These are phyloP conservation scores for Lodderomyces margitis DNA, from an alignment of 1,139 yeast species.

Conservation along the genomic window DNA sequence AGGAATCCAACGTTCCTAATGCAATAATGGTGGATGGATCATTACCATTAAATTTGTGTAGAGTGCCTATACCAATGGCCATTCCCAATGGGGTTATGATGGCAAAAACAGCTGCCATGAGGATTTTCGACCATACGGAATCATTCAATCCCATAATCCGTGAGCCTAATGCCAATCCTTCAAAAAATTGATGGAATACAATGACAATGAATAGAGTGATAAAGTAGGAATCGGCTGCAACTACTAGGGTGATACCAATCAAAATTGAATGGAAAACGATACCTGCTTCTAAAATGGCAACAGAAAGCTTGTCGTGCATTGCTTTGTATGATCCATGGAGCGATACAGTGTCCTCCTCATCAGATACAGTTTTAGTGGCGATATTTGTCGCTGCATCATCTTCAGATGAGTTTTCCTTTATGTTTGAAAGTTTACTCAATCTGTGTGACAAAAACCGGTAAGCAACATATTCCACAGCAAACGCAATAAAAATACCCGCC, in stretches of 20 bases:
- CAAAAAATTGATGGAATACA: slow-evolving; percentile 42
- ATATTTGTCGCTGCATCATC: slow-evolving; percentile 5
- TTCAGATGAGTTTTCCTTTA: slow-evolving; percentile 3
- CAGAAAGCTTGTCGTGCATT: slow-evolving; percentile 15
- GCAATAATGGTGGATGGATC: slow-evolving; percentile 30
- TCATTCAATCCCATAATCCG: slow-evolving; percentile 35
- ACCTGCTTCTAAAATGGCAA: slow-evolving; percentile 39
- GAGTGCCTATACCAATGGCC: slow-evolving; percentile 37
- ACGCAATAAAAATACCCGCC: slow-evolving; percentile 33
- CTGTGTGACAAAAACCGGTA: slow-evolving; percentile 18
- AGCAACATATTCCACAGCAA: slow-evolving; percentile 29
- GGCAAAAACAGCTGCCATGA: slow-evolving; percentile 29
- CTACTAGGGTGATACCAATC: slow-evolving; percentile 38
- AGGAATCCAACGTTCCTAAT: slow-evolving; percentile 32
- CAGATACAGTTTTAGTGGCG: slow-evolving; percentile 3
- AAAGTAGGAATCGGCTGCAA: slow-evolving; percentile 36
- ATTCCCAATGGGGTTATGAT: slow-evolving; percentile 39
- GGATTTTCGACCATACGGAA: slow-evolving; percentile 25
- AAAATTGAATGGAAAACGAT: slow-evolving; percentile 43
- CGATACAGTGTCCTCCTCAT: slow-evolving; percentile 7
- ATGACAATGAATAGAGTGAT: slow-evolving; percentile 36
- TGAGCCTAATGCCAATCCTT: slow-evolving; percentile 42
- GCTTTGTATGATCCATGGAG: slow-evolving; percentile 10
- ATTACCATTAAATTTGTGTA: slow-evolving; percentile 29
- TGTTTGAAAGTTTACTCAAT: background rate